Percentiles rank a stretch among this genome's conserved stretches.
phyloP scores from a whole-genome alignment of 441 rosid genomes.

The Eruca vesicaria region DNA sequence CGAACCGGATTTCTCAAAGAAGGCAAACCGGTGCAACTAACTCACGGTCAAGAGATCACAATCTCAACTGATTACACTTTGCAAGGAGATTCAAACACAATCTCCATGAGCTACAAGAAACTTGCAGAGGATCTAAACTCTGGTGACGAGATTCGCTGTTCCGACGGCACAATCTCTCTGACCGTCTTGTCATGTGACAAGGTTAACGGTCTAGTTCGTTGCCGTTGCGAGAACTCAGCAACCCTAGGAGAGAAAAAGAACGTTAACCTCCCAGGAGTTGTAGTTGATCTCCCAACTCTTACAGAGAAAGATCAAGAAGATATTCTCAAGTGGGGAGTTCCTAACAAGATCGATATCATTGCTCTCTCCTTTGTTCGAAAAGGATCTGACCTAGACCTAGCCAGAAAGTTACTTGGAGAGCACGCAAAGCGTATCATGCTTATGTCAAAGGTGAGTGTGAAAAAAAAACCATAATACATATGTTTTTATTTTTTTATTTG shows the following conservation, averaged over 20 bases:
- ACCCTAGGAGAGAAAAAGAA: conserved; percentile 71
- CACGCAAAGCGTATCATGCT: conserved; percentile 28
- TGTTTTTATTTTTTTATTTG: too few species aligned
- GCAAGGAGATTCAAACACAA: conserved; percentile 52
- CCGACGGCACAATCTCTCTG: conserved; percentile 61
- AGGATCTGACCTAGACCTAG: conserved; percentile 26
- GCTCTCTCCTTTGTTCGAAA: conserved; percentile 34
- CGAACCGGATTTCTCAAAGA: conserved; percentile 66
- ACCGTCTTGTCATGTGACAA: conserved; percentile 49
- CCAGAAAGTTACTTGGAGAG: conserved; percentile 18
- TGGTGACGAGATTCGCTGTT: conserved; percentile 53
- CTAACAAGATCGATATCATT: conserved; percentile 30
- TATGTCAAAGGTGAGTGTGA: conserved; percentile 54
- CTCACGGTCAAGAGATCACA: conserved; percentile 52
- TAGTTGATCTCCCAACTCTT: conserved; percentile 32
- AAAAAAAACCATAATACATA: background rate
- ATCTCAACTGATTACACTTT: conserved; percentile 60
- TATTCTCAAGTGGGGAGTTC: conserved; percentile 30
- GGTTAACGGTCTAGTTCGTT: conserved; percentile 47
- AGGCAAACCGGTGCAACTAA: conserved; percentile 50
- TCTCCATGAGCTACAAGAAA: conserved; percentile 67
- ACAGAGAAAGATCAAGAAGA: conserved; percentile 29
- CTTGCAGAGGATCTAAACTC: conserved; percentile 54
- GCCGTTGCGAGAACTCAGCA: conserved; percentile 62
- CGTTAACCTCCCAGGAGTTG: conserved; percentile 68